A percentile compares a stretch with the other conserved stretches of the same genome.
Conservation (phyloP, 2,329 filamentous ascomycete genomes). For the Penicillium rolfsii region DNA sequence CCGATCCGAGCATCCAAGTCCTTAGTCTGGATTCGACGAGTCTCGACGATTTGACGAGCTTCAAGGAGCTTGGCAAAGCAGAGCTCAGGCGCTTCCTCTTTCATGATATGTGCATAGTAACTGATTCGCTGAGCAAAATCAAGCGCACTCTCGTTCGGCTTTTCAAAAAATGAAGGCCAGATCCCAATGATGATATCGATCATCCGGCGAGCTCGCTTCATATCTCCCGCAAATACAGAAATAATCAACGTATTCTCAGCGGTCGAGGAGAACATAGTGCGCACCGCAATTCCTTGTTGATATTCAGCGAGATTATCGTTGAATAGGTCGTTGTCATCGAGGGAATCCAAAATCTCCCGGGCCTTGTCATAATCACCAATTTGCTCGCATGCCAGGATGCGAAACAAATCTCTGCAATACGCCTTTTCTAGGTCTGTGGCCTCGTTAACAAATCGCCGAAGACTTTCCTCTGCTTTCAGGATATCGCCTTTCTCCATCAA, state of each 20-base stretch:
- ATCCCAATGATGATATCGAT: constrained; percentile 20
- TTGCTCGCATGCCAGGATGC: constrained; percentile 22
- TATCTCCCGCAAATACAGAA: constrained; percentile 17
- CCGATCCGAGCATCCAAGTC: constrained; percentile 28
- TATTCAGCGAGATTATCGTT: constrained; percentile 16
- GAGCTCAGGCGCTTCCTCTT: constrained; percentile 14
- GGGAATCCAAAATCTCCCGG: constrained; percentile 21
- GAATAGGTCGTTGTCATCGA: constrained; percentile 26
- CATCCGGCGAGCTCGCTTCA: constrained; percentile 19
- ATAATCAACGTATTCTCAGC: constrained; percentile 25
- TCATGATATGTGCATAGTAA: constrained; percentile 23
- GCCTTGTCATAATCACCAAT: constrained; percentile 25
- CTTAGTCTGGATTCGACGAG: constrained; percentile 20
- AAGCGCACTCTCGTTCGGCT: constrained; percentile 11
- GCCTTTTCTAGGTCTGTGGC: constrained; percentile 11
- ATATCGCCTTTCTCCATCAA: constrained; percentile 18
- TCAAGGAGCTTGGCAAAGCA: constrained; percentile 25
- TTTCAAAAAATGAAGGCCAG: constrained; percentile 20
- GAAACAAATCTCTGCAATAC: constrained; percentile 20
- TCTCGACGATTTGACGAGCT: constrained; percentile 23
- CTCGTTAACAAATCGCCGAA: constrained; percentile 21
- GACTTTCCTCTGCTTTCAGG: constrained; percentile 9
- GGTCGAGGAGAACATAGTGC: constrained; percentile 12
- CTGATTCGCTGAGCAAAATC: constrained; percentile 20
- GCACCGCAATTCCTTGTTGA: constrained; percentile 13